Evolutionary conservation across 225 moss, liverwort and hornwort species (phyloP), one percentile per base, ranked within the genome.

Genomic region (Polytrichum formosum): DNA sequence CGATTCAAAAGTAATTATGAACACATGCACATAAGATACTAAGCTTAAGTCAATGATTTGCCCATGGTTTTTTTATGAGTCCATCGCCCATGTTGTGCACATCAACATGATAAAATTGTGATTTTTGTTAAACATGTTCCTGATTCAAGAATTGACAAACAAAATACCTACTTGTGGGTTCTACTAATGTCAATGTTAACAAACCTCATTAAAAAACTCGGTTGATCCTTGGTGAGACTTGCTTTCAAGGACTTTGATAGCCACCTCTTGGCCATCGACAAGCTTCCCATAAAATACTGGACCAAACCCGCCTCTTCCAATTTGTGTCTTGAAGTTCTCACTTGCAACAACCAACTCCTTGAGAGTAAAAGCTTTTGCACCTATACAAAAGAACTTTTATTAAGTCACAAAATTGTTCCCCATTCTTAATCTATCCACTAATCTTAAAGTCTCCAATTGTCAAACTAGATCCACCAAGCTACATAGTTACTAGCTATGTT

Each of bases 121-220:
- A 4, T 13, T 46, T 46, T 46, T 13, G 46, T 46, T 46, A 46
- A 46, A 46, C 46, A 46, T 46, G 46, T 4, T 46, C 4, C 0
- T 13, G 13, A 46, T 46, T 10, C 4, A 46, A 46, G 46, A 46
- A 46, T 4, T 46, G 46, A 46, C 46, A 46, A 46, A 46, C 13
- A 46, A 46, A 35, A 0, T 46, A 46, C 13, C 10, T 46, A 46
- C 46, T 46, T 46, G 46, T 13, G 13, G 13, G 46, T 46, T 4
- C 46, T 46, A 46, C 46, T 0, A 46, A 10, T 46, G 46, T 46
- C 13, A 16, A 46, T 46, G 46, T 46, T 46, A 46, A 3, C 46
- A 21, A 19, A 88, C 91, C 91, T 91, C 91, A 23, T 77, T 91
- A 17, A 80, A 78, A 67, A 91, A 91, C 61, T 89, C 89, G 0